Conservation (phyloP, 208 protist genomes). For the Leishmania amazonensis region DNA sequence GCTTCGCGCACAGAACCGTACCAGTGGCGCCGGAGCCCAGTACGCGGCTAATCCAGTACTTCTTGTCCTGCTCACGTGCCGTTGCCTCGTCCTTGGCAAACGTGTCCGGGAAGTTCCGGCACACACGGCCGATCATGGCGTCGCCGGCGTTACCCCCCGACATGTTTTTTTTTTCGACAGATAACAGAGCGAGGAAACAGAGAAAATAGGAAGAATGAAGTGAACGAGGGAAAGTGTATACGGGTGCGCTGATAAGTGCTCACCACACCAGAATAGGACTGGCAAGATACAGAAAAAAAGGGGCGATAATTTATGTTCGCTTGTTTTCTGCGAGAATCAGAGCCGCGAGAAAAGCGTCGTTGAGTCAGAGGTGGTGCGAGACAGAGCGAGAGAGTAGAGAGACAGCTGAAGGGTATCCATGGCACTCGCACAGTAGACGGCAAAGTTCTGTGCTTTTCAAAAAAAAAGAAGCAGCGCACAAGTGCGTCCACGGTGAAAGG, state of each 20-base stretch:
- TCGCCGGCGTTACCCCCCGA: constrained; percentile 44
- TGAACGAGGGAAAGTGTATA: background rate
- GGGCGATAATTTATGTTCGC: background rate
- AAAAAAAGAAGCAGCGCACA: too few relatives aligned
- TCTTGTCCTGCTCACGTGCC: constrained; percentile 52
- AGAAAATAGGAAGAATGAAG: background rate
- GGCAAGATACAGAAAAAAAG: background rate
- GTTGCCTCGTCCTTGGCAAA: constrained; percentile 77
- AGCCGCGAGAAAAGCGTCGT: background rate
- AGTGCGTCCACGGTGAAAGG: background rate
- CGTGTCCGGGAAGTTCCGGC: constrained; percentile 56
- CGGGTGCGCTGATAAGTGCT: background rate
- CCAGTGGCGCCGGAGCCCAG: constrained; percentile 69
- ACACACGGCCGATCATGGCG: constrained; percentile 77
- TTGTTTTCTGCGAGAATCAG: background rate
- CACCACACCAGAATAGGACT: background rate
- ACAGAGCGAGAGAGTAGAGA: background rate
- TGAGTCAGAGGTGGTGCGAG: background rate
- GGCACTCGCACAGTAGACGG: background rate
- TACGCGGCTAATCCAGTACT: constrained; percentile 83
- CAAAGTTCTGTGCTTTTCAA: too few relatives aligned
- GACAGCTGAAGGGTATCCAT: background rate
- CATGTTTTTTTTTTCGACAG: constrained; percentile 23
- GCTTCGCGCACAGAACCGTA: constrained; percentile 63
- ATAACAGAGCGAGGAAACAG: background rate